A percentile compares a stretch with the other conserved stretches of the same genome.
These are phyloP conservation scores for Penicillium griseofulvum DNA, from an alignment of 2,329 filamentous ascomycete genomes.

Conservation along the genomic window DNA sequence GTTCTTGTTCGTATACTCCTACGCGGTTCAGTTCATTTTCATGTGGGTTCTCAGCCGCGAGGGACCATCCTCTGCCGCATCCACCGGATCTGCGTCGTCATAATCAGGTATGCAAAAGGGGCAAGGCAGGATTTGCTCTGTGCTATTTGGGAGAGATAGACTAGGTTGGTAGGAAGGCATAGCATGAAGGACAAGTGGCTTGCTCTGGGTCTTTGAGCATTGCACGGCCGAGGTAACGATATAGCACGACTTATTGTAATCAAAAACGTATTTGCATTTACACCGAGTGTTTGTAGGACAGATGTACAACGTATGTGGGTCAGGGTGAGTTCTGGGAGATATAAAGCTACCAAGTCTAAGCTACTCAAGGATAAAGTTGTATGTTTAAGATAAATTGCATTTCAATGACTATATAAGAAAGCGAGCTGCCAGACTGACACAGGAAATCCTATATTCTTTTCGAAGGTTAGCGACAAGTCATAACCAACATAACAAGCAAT, in stretches of 20 bases:
- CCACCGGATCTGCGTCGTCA: slow-evolving; percentile 17
- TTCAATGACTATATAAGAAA: not conserved
- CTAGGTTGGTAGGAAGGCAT: slow-evolving; percentile 5
- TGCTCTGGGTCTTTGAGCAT: slow-evolving; percentile 6
- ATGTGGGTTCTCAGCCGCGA: slow-evolving; percentile 76
- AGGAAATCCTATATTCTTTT: slow-evolving; percentile 4
- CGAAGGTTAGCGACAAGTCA: slow-evolving; percentile 22
- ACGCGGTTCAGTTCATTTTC: slow-evolving; percentile 87
- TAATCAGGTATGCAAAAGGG: not conserved
- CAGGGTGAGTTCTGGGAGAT: not conserved
- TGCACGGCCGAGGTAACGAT: slow-evolving; percentile 20
- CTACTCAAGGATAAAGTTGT: not conserved
- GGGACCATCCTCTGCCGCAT: slow-evolving; percentile 37
- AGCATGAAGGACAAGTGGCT: slow-evolving; percentile 8
- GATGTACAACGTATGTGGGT: not conserved
- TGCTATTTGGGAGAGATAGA: slow-evolving; percentile 14
- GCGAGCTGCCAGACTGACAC: not conserved
- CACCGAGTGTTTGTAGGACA: not conserved
- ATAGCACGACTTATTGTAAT: slow-evolving; percentile 30
- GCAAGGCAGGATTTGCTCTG: not conserved
- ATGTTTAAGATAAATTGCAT: not conserved
- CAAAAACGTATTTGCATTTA: slow-evolving; percentile 17
- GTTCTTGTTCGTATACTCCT: slow-evolving; percentile 91
- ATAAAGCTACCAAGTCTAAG: not conserved
- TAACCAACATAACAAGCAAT: slow-evolving; percentile 16